Evolutionary conservation across 306 rosid genomes (phyloP).

Genomic region (Glycine soja): DNA sequence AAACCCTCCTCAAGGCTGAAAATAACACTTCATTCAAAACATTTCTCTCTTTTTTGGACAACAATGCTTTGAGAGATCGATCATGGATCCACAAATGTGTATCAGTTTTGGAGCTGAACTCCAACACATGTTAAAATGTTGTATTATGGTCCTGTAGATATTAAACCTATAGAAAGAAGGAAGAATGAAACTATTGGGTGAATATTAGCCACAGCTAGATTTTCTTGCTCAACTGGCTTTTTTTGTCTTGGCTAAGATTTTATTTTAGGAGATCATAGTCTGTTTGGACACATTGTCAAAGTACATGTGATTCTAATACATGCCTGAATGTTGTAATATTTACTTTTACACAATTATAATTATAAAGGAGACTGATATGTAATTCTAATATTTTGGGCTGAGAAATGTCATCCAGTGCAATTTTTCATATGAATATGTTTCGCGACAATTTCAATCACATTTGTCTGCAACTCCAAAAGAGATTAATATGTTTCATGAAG

Average conservation of each 20-base stretch:
- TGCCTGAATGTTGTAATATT: constrained; percentile 18
- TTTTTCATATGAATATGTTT: constrained; percentile 11
- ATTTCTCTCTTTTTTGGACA: not conserved
- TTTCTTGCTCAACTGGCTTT: constrained; percentile 43
- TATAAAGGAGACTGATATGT: too few species aligned
- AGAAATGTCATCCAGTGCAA: constrained; percentile 9
- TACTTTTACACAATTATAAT: not conserved
- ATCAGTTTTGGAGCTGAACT: constrained; percentile 1
- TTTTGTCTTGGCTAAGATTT: constrained; percentile 48
- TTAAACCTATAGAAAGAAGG: not conserved
- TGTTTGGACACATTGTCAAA: not conserved
- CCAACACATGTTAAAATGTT: constrained; percentile 43
- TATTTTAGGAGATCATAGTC: not conserved
- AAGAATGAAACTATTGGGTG: not conserved
- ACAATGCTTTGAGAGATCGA: too few species aligned
- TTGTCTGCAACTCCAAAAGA: not conserved
- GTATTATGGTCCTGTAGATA: constrained; percentile 45
- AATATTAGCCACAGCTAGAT: constrained; percentile 25
- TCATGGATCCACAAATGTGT: too few species aligned
- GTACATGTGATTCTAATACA: not conserved
- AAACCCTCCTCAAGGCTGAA: constrained; percentile 28
- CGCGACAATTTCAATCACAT: not conserved
- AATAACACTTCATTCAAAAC: constrained; percentile 23
- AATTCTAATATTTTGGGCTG: not conserved
- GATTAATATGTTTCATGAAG: not conserved